Conservation (phyloP, 78 protist species). For the Planoprotostelium fungivorum region DNA sequence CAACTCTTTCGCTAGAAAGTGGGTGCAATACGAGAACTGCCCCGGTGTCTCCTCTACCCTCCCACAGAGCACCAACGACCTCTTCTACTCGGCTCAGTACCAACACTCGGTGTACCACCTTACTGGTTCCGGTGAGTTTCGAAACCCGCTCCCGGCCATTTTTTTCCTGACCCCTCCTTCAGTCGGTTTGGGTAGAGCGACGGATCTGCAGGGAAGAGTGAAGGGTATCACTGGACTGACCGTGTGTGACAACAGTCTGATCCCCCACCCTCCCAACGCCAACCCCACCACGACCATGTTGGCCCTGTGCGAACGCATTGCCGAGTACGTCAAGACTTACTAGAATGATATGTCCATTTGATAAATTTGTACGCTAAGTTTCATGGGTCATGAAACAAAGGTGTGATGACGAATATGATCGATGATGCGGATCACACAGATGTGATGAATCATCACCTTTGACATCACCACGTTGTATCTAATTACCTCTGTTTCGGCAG, state of each 20-base stretch:
- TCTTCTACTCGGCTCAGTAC: background rate
- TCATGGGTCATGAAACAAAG: no score
- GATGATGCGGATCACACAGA: no score
- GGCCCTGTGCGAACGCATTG: background rate
- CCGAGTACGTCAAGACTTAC: background rate
- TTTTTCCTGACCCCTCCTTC: background rate
- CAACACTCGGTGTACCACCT: background rate
- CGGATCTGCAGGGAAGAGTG: background rate
- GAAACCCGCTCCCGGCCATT: background rate
- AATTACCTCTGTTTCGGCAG: no score
- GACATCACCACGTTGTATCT: no score
- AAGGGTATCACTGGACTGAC: background rate
- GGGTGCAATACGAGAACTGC: background rate
- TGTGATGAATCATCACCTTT: no score
- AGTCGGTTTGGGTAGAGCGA: background rate
- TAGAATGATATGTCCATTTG: no score
- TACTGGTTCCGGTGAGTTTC: background rate
- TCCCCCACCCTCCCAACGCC: background rate
- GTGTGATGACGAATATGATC: no score
- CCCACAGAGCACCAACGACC: background rate
- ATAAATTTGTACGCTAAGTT: no score
- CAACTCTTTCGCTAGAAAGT: background rate
- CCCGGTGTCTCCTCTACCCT: background rate
- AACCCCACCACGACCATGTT: background rate
- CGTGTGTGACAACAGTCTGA: background rate